Base-by-base conservation (phyloP, 768 basidiomycete genomes). In the Hygrocybe coccinea region DNA sequence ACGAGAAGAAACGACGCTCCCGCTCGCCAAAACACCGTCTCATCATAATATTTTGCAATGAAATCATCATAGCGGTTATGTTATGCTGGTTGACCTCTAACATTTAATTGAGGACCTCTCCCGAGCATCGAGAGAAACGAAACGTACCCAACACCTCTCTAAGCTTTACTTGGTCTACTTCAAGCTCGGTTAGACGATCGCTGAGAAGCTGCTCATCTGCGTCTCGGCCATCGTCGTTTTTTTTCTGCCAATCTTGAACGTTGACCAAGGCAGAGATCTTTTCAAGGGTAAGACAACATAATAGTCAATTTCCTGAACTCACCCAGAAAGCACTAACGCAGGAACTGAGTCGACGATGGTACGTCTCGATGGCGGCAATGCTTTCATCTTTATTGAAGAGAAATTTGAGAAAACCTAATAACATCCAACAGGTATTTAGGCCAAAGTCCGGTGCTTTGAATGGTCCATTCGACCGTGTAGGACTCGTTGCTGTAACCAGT, bases 1-100 rank as follows among this genome's bases (percentile, higher is more conserved):
- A 44, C 14, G 52, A 52, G 25, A 52, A 56, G 55, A 62, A 60
- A 7, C 39, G 22, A 45, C 55, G 54, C 36, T 60, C 58, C 14
- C 44, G 36, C 15, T 52, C 52, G 12, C 52, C 46, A 17, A 22
- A 21, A 15, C 25, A 41, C 39, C 37, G 50, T 5, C 51, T 49
- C 10, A 46, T 45, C 3, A 61, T 29, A 24, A 44, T 43, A 24
- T 55, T 58, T 34, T 61, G 60, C 29, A 61, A 35, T 14, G 57
- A 53, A 34, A 54, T 52, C 60, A 61, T 61, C 60, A 61, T 61
- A 8, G 60, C 57, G 5, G 53, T 50, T 29, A 56, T 61, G 34
- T 56, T 54, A 10, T 52, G 50, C 45, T 59, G 55, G 22, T 59
- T 46, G 11, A 54, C 55, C 35, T 58, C 57, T 59, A 29, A 9